phyloP scores from a whole-genome alignment of 805 yeast genomes.

The Kurtzmaniella cleridarum region DNA sequence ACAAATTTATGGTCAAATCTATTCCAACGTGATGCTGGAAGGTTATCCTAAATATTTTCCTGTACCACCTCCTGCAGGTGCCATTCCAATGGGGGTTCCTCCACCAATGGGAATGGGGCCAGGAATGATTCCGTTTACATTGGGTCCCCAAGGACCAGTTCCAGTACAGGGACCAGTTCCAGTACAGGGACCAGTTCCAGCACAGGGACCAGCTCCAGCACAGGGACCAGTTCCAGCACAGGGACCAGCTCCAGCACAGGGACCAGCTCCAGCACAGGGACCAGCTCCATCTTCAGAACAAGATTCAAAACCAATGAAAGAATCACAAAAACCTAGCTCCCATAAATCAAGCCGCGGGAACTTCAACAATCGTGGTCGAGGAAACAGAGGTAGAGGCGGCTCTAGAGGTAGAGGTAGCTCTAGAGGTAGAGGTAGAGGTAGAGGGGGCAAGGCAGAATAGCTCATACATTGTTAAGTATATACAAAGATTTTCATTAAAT shows the following conservation, averaged over 20 bases:
- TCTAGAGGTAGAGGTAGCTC: slow-evolving; percentile 10
- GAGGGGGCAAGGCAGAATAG: slow-evolving; percentile 3
- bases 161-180: no score
- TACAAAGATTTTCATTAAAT: no score
- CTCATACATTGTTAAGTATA: no score
- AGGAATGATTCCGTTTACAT: no score
- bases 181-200: no score
- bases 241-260: no score
- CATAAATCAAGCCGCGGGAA: neutral
- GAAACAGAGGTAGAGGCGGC: slow-evolving; percentile 7
- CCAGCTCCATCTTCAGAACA: slow-evolving; percentile 2
- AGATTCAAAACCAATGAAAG: neutral
- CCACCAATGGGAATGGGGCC: slow-evolving; percentile 3
- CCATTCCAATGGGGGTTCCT: slow-evolving; percentile 4
- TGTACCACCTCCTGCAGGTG: slow-evolving; percentile 3
- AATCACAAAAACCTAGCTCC: neutral
- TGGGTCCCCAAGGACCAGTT: no score
- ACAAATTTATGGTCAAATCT: slow-evolving; percentile 39
- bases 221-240: no score
- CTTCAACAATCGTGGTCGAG: neutral
- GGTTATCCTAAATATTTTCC: slow-evolving; percentile 14
- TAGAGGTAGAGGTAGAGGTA: slow-evolving; percentile 13
- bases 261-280: no score
- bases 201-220: no score
- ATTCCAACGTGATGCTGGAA: slow-evolving; percentile 38